Evolutionary conservation across 148 eudicot species (phyloP).

Genomic region (Vaccinium vitisidaea): DNA sequence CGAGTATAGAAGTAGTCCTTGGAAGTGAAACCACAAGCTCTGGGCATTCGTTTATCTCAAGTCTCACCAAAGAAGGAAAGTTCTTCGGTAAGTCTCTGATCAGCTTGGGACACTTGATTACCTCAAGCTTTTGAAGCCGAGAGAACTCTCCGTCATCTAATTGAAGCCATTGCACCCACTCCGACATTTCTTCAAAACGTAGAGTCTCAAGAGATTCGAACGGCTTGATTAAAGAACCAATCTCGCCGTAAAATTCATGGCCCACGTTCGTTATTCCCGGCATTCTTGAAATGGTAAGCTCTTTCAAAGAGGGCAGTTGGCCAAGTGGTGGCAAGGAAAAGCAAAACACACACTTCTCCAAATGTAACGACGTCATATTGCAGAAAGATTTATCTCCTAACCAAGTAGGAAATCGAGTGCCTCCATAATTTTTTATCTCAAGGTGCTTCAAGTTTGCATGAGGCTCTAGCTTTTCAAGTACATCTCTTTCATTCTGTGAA

Average conservation of each 20-base stretch:
- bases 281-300: too few species aligned
- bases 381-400: too few species aligned
- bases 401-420: too few species aligned
- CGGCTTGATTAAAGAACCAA: neutral
- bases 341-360: too few species aligned
- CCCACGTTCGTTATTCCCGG: too few species aligned
- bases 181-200: neutral
- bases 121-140: neutral
- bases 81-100: neutral
- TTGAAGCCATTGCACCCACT: neutral
- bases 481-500: too few species aligned
- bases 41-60: neutral
- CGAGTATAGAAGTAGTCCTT: neutral
- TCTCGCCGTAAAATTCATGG: constrained; percentile 7
- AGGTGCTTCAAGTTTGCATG: too few species aligned
- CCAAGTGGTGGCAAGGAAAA: too few species aligned
- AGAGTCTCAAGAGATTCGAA: neutral
- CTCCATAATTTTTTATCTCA: too few species aligned
- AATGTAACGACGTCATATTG: too few species aligned
- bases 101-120: neutral
- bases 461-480: too few species aligned
- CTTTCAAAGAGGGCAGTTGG: too few species aligned
- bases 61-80: neutral
- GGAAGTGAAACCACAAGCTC: neutral
- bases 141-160: neutral